These are phyloP conservation scores for Bullera alba DNA, from an alignment of 768 basidiomycete species.

Conservation along the genomic window DNA sequence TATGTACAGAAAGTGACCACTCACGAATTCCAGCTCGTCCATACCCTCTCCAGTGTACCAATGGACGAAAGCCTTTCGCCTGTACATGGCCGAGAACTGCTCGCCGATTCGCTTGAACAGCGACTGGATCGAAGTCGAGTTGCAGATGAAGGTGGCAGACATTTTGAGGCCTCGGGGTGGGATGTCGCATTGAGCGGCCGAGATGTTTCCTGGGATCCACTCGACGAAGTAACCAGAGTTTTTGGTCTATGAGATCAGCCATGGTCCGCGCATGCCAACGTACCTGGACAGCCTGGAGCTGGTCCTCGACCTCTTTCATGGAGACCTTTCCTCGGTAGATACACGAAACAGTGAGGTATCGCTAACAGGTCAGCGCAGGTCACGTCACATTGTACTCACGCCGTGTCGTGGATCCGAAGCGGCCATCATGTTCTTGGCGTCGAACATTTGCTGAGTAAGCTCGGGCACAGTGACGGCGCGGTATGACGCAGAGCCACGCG, in stretches of 20 bases:
- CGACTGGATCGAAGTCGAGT: constrained; percentile 94
- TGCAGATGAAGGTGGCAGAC: constrained; percentile 95
- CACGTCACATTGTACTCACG: constrained; percentile 15
- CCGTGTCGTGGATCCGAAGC: constrained; percentile 95
- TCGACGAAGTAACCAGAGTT: constrained; percentile 98
- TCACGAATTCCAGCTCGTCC: constrained; percentile 54
- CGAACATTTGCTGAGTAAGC: constrained; percentile 98
- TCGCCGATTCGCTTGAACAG: constrained; percentile 98
- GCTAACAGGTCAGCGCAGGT: constrained; percentile 40
- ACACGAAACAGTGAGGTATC: constrained; percentile 95
- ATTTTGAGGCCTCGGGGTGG: constrained; percentile 91
- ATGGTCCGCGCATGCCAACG: background rate
- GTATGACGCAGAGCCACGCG: constrained; percentile 74
- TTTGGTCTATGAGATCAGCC: constrained; percentile 61
- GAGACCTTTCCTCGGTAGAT: constrained; percentile 99
- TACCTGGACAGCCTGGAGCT: constrained; percentile 78
- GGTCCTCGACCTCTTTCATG: constrained; percentile 99
- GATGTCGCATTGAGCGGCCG: constrained; percentile 97
- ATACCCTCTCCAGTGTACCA: constrained; percentile 99
- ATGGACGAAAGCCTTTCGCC: constrained; percentile 69
- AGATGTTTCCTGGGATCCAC: constrained; percentile 99
- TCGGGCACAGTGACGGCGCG: constrained; percentile 96
- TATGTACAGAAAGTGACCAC: background rate
- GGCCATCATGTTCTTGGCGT: constrained; percentile 75
- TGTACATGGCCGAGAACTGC: constrained; percentile 97